Base-by-base conservation (phyloP, 179 eudicot species). In the Gypsophila paniculata region DNA sequence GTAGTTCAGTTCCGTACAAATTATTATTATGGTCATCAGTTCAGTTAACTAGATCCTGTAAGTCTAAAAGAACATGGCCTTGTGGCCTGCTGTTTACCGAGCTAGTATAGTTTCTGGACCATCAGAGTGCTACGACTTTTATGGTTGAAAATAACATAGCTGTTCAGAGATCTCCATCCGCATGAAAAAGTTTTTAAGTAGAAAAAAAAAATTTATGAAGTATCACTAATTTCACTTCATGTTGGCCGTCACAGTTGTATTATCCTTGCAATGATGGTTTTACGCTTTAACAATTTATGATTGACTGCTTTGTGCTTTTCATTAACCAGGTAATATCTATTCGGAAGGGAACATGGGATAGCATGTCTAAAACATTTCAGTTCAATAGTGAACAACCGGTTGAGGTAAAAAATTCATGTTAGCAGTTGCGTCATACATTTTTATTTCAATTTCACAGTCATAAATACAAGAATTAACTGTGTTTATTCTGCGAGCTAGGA, bases 341-440 rank as follows among this genome's bases (percentile, higher is more conserved):
- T 46, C 18, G 39, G 39, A 64, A 17, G 68, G 68, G 51, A 64
- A 64, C 19, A 21, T 64, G 68, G 68, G 68, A 38, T 38, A 64
- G 15, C 68, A n/a, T 18, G 14, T 62, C 26, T 36, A 17, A 39
- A n/a, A 64, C 68, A 64, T 64, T 39, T 64, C 68, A 64, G 68
- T 19, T 38, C 68, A 64, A 3, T 19, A 8, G 26, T 64, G 68
- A 64, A 19, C 49, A 64, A 39, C 49, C 21, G 1, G 26, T 17
- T 17, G 12, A 36, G 51, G 68, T 65, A 65, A 22, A 42, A 46
- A 18, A 42, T 46, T 65, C 52, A 19, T 6, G 48, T 7, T 63
- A 17, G 6, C 25, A 7, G 13, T 15, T 61, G 65, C 49, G 18
- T 36, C 46, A 34, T 63, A 36, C 46, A 63, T 63, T 63, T 34